Base-by-base conservation (phyloP, 139 green algal genomes). In the Chlamydomonas incerta region DNA sequence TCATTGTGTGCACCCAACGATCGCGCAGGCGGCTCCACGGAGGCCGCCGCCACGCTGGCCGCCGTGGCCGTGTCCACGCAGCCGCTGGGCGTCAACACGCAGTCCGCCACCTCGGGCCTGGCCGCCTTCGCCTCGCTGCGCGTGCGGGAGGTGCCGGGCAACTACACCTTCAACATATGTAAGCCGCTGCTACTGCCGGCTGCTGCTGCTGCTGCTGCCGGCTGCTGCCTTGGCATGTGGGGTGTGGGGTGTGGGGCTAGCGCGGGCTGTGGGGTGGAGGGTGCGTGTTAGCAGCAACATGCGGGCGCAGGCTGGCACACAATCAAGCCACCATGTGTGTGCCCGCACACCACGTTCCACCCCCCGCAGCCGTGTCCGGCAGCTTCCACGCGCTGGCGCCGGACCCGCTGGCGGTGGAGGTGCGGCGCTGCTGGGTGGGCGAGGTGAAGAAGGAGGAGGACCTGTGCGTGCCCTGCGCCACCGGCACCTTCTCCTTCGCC, bases 161-260 rank as follows among this genome's bases (percentile, higher is more conserved):
- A 47, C 18, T 86, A 86, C 68, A 79, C 20, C 17, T 85, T 85
- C 79, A 67, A 68, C 66, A 67, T 85, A 63, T 34, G 79, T 85
- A 47, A 66, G 60, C 23, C 2, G 24, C 15, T 14, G 20, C 57
- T 65, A 31, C 6, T 20, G 23, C 21, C 21, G 37, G 9, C 14
- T 57, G 37, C 9, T 14, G 6, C 33, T 9, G 33, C 6, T 31
- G 57, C 17, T 8, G 57, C 17, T 65, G 14, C 13, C 52, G 11
- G 52, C 52, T 15, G 11, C 52, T 58, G 11, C 11, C 52, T 58
- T 11, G 15, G 13, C 52, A 15, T 11, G 52, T 15, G 52, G 52
- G 52, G 52, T 15, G 52, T 15, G 11, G 52, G 11, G 52, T 11
- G 52, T 58, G 52, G 13, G 52, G 11, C 13, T 58, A 23, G 52